Base-by-base conservation (phyloP, 1,139 yeast genomes). In the Candida tunisiensis region DNA sequence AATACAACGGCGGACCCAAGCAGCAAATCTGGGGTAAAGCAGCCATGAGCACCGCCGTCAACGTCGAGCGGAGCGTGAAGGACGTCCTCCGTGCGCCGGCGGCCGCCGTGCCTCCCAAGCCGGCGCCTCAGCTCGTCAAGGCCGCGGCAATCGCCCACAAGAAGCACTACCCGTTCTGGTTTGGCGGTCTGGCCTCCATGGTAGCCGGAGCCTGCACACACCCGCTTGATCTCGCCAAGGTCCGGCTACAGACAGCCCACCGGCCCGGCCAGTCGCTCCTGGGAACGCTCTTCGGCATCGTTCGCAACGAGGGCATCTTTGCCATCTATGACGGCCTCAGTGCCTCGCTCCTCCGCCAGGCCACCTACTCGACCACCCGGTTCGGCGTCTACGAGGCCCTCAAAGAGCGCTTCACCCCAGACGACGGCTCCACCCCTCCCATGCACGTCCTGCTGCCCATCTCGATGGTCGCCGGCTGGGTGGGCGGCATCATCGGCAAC, bases 401-500 rank as follows among this genome's bases (percentile, higher is more conserved):
- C 41, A 82, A 82, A 42, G 82, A 73, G 26, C 19, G 25, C 15
- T 38, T 42, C 7, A 42, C 43, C 15, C 31, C 53, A 25, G 51
- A 61, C 34, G 46, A 58, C 15, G 23, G 28, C n/a, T 22, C 26
- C 62, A 44, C 38, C 34, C 66, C 53, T 2, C 57, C 65, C 51
- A 57, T 68, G 28, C 37, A 53, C 15, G 53, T 62, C 26, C 57
- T 77, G 31, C 57, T 80, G 32, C 85, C 88, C 9, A 62, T 74
- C 54, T 79, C 93, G 5, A 78, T 80, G 91, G 39, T 75, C 11
- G 70, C 88, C 7, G 93, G 94, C 26, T 78, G 74, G 16, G 51
- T 72, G 30, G 93, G 94, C 31, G 93, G 93, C 6, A 53, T 79
- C 20, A 74, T 78, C 2, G 93, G 93, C 16, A 82, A 80, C 44